phyloP scores from a whole-genome alignment of 2,329 filamentous ascomycete genomes.

The Camillea tinctor region DNA sequence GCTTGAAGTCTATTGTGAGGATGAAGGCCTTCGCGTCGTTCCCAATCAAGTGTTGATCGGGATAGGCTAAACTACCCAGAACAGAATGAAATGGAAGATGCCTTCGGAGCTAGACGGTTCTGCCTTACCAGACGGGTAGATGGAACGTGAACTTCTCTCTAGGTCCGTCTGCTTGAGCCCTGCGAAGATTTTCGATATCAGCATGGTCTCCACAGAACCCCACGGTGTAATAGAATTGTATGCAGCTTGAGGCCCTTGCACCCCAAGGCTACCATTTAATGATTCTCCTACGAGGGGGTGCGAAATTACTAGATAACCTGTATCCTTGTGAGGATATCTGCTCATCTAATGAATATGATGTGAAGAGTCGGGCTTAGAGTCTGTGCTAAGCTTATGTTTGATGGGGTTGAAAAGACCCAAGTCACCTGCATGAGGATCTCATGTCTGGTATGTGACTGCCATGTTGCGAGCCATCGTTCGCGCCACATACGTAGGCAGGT shows the following conservation, averaged over 20 bases:
- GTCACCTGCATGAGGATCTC: not conserved
- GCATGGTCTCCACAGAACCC: not conserved
- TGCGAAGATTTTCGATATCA: not conserved
- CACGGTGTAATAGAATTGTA: not conserved
- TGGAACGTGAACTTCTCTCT: not conserved
- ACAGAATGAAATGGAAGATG: not conserved
- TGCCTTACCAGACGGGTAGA: not conserved
- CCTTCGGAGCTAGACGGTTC: not conserved
- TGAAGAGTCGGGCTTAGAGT: not conserved
- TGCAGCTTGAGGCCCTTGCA: not conserved
- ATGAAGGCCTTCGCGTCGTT: not conserved
- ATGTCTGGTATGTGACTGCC: not conserved
- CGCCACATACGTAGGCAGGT: not conserved
- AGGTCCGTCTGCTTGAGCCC: not conserved
- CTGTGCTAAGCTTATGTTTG: not conserved
- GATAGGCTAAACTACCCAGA: not conserved
- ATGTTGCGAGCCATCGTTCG: not conserved
- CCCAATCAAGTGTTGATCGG: not conserved
- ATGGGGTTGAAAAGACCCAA: not conserved
- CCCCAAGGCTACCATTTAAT: not conserved
- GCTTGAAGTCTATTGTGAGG: not conserved
- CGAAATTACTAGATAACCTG: not conserved
- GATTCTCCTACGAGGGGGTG: not conserved
- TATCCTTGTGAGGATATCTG: not conserved
- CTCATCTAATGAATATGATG: not conserved